Conservation (phyloP, 2,329 filamentous ascomycete genomes). For the Nemania sp. region DNA sequence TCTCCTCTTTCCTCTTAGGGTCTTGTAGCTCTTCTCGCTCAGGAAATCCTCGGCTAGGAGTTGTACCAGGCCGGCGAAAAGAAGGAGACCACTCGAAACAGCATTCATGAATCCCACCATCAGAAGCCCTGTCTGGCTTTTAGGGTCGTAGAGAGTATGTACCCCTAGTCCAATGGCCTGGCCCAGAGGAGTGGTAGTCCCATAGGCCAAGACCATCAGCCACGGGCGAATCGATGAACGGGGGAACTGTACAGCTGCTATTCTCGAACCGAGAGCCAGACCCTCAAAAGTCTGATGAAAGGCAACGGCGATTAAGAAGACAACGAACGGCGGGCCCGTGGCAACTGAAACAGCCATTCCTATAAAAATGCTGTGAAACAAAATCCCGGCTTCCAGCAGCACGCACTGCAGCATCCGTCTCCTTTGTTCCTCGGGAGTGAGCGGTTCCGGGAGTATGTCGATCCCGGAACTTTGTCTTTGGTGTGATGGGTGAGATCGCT, state of each 20-base stretch:
- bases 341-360: constrained; percentile 85
- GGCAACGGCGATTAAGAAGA: constrained; percentile 77
- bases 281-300: constrained; percentile 92
- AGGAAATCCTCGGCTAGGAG: constrained; percentile 83
- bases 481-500: constrained; percentile 31
- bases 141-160: constrained; percentile 79
- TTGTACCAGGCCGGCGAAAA: constrained; percentile 84
- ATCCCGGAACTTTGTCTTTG: constrained; percentile 33
- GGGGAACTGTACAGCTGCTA: constrained; percentile 80
- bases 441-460: constrained; percentile 34
- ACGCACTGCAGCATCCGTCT: constrained; percentile 76
- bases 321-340: constrained; percentile 76
- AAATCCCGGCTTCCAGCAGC: constrained; percentile 78
- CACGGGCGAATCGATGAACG: constrained; percentile 74
- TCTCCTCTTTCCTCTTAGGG: constrained; percentile 63
- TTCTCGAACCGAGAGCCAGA: constrained; percentile 80
- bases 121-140: constrained; percentile 73
- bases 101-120: constrained; percentile 89
- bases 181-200: constrained; percentile 76
- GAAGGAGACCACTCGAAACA: constrained; percentile 75
- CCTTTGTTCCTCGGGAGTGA: constrained; percentile 60
- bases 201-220: constrained; percentile 79
- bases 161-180: constrained; percentile 80
- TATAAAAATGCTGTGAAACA: constrained; percentile 85
- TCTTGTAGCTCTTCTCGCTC: constrained; percentile 72